Conservation (phyloP, 192 early-diverging fungal species). For the Phlyctochytrium bullatum region DNA sequence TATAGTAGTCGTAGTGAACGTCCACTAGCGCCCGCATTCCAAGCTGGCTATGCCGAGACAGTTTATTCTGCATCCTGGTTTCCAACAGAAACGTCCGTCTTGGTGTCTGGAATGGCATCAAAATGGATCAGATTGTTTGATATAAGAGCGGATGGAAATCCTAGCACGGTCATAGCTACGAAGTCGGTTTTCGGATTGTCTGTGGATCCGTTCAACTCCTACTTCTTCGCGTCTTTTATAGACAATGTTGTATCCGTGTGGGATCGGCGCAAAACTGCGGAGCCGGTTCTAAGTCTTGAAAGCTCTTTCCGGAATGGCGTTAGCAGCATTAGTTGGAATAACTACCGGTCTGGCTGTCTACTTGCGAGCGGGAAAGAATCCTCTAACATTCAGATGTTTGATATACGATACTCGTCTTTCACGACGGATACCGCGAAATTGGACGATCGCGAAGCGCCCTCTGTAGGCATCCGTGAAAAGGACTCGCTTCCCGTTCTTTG, state of each 20-base stretch:
- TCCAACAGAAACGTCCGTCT: constrained; percentile 41
- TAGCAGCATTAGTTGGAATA: constrained; percentile 59
- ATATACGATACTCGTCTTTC: background rate
- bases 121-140: constrained; percentile 73
- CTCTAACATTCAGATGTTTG: background rate
- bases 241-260: constrained; percentile 71
- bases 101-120: constrained; percentile 70
- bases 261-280: constrained; percentile 67
- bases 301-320: constrained; percentile 39
- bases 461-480: background rate
- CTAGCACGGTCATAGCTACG: constrained; percentile 56
- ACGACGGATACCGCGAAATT: no score
- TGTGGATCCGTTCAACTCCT: constrained; percentile 65
- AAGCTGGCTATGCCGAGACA: constrained; percentile 65
- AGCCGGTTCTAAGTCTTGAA: constrained; percentile 49
- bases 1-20: background rate
- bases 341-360: constrained; percentile 54
- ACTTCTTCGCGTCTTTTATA: constrained; percentile 70
- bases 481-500: background rate
- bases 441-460: no score
- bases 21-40: constrained; percentile 7
- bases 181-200: constrained; percentile 68
- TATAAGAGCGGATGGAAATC: constrained; percentile 44
- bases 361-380: constrained; percentile 22
- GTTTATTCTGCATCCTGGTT: constrained; percentile 71